Conservation (phyloP, 176 grass and related monocot species). For the Neostapfia colusana region DNA sequence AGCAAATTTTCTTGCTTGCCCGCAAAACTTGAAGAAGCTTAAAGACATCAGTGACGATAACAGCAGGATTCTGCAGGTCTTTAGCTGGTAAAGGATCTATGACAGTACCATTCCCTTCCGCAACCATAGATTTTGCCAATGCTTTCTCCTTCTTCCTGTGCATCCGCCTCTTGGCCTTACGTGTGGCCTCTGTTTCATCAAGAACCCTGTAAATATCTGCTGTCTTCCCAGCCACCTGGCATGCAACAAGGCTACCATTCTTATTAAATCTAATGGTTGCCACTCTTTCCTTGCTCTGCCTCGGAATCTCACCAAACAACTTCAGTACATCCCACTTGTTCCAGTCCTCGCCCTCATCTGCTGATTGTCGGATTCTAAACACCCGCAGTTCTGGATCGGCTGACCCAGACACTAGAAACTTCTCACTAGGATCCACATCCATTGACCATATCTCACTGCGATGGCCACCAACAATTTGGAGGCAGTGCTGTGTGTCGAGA, state of each 20-base stretch:
- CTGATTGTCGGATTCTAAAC: slow-evolving; percentile 57
- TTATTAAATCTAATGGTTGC: slow-evolving; percentile 73
- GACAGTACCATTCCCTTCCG: slow-evolving; percentile 54
- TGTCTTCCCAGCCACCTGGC: slow-evolving; percentile 81
- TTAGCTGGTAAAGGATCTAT: slow-evolving; percentile 50
- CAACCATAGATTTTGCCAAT: slow-evolving; percentile 47
- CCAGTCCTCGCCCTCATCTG: slow-evolving; percentile 56
- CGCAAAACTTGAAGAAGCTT: slow-evolving; percentile 75
- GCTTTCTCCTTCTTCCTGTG: slow-evolving; percentile 85
- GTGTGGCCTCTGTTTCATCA: slow-evolving; percentile 62
- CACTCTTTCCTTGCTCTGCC: slow-evolving; percentile 80
- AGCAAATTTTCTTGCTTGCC: slow-evolving; percentile 84
- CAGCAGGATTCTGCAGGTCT: slow-evolving; percentile 49
- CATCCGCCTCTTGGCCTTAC: slow-evolving; percentile 78
- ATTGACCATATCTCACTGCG: slow-evolving; percentile 89
- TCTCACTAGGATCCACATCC: slow-evolving; percentile 66
- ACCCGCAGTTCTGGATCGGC: slow-evolving; percentile 70
- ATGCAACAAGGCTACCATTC: slow-evolving; percentile 68
- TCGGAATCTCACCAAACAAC: slow-evolving; percentile 85
- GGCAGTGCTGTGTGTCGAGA: slow-evolving; percentile 85
- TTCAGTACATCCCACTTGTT: slow-evolving; percentile 90
- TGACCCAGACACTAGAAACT: slow-evolving; percentile 78
- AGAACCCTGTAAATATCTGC: slow-evolving; percentile 79
- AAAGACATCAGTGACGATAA: slow-evolving; percentile 74
- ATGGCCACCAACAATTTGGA: slow-evolving; percentile 86